A percentile compares a stretch with the other conserved stretches of the same genome.
These are phyloP conservation scores for Calonectria pseudoturangicola DNA, from an alignment of 2,329 filamentous ascomycete species.

Conservation along the genomic window DNA sequence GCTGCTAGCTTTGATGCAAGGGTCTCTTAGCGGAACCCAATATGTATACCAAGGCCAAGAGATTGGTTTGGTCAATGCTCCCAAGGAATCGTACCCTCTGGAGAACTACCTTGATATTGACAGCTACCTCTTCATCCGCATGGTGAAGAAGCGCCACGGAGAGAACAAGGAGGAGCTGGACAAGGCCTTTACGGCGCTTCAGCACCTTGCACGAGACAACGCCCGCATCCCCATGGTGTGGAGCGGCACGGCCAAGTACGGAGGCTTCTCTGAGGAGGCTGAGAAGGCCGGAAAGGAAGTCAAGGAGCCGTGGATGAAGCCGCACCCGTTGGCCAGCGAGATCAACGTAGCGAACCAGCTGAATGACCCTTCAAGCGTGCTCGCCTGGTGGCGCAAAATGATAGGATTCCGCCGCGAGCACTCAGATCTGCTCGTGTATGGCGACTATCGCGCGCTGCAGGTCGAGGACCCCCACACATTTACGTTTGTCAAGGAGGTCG, in stretches of 20 bases:
- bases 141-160: slow-evolving; percentile 55
- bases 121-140: slow-evolving; percentile 65
- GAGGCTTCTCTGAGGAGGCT: slow-evolving; percentile 61
- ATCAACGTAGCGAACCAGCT: slow-evolving; percentile 76
- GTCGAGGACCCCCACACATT: slow-evolving; percentile 52
- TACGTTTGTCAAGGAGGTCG: slow-evolving; percentile 57
- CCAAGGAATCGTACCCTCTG: slow-evolving; percentile 73
- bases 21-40: slow-evolving; percentile 74
- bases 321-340: slow-evolving; percentile 56
- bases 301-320: slow-evolving; percentile 60
- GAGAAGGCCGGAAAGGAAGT: slow-evolving; percentile 55
- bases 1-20: slow-evolving; percentile 74
- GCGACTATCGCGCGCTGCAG: slow-evolving; percentile 56
- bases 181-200: slow-evolving; percentile 57
- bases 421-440: slow-evolving; percentile 58
- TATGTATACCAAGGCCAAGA: slow-evolving; percentile 83
- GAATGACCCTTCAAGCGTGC: slow-evolving; percentile 60
- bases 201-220: slow-evolving; percentile 73
- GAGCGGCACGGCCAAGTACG: slow-evolving; percentile 62
- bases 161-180: slow-evolving; percentile 60
- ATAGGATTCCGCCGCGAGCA: slow-evolving; percentile 57
- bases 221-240: slow-evolving; percentile 81
- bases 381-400: slow-evolving; percentile 59
- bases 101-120: slow-evolving; percentile 71
- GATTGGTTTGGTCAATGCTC: slow-evolving; percentile 78